These are phyloP conservation scores for Linnemannia elongata DNA, from an alignment of 192 early-diverging fungal genomes.

Conservation along the genomic window DNA sequence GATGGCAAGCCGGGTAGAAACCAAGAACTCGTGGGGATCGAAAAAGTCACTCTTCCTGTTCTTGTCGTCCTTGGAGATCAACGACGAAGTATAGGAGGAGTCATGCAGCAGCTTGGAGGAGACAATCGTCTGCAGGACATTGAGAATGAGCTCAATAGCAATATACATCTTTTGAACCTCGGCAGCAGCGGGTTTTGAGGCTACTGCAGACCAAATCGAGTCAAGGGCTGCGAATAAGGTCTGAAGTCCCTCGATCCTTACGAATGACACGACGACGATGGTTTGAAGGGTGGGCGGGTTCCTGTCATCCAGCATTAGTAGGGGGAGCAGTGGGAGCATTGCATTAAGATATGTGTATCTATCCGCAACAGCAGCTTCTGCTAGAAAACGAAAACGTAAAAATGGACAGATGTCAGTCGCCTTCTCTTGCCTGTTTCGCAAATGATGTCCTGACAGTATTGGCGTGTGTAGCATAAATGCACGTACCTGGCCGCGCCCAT, in stretches of 20 bases:
- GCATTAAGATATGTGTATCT: constrained; percentile 70
- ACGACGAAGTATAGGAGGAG: constrained; percentile 71
- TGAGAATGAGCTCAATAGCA: constrained; percentile 69
- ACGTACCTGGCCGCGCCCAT: constrained; percentile 57
- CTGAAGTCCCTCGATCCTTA: constrained; percentile 68
- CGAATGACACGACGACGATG: constrained; percentile 71
- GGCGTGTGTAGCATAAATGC: not conserved
- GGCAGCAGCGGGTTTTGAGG: constrained; percentile 42
- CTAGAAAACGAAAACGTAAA: not conserved
- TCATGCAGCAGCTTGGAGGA: constrained; percentile 85
- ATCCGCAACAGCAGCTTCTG: constrained; percentile 29
- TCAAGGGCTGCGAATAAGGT: constrained; percentile 60
- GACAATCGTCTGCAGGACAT: constrained; percentile 74
- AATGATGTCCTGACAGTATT: not conserved
- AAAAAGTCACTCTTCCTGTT: constrained; percentile 69
- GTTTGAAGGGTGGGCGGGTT: constrained; percentile 71
- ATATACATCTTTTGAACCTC: constrained; percentile 56
- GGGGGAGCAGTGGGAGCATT: constrained; percentile 67
- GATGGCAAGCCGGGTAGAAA: constrained; percentile 68
- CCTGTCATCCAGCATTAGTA: constrained; percentile 74
- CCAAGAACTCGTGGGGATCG: constrained; percentile 77
- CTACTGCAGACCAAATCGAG: constrained; percentile 58
- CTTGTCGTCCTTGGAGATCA: constrained; percentile 69
- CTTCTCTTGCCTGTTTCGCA: not conserved
- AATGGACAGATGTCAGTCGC: not conserved